Evolutionary conservation across 441 rosid species (phyloP), one percentile per base, ranked within the genome.

Genomic region (Adansonia grandidieri): DNA sequence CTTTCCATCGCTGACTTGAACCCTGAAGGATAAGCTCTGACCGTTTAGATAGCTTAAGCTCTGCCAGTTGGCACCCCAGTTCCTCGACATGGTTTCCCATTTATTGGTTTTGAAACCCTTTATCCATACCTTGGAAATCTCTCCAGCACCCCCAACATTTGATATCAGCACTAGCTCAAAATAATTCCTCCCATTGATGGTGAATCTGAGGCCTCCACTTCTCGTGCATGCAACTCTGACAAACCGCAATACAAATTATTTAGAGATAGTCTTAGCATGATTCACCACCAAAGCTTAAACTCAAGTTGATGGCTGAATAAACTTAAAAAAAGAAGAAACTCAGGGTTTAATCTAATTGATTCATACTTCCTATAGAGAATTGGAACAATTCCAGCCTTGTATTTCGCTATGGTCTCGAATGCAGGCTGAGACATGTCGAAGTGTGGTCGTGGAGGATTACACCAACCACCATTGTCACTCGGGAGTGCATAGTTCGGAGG

Each of bases 1-100:
- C 58, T 9, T 74, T 4, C 96, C 91, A 32, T 90, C 42, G 67
- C 88, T 88, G 48, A 86, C 79, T 68, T 84, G 85, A 71, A 94
- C 79, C 77, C 84, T 84, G 79, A 92, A 90, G 32, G 94, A 91
- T 72, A 92, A 82, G 80, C 80, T 77, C 81, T 92, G 96, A 0
- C 93, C 92, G 17, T 84, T 89, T 57, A 91, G 89, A 77, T 85
- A 88, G 78, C 83, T 85, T 6, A 80, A 80, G 79, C 91, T 87
- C 78, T 87, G 92, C 92, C 91, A 92, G 42, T 91, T 87, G 8
- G 81, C 85, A 17, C 95, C 96, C 96, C 92, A 94, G 70, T 94
- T 91, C 77, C 95, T 91, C 9, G 89, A 83, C 89, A 92, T 88
- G 40, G 77, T 22, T 74, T 87, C 86, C 96, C 93, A 91, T 74